Percentiles rank a stretch among this genome's conserved stretches.
Evolutionary conservation across 2,329 filamentous ascomycete genomes (phyloP).

Genomic region (Bipolaris bicolor): DNA sequence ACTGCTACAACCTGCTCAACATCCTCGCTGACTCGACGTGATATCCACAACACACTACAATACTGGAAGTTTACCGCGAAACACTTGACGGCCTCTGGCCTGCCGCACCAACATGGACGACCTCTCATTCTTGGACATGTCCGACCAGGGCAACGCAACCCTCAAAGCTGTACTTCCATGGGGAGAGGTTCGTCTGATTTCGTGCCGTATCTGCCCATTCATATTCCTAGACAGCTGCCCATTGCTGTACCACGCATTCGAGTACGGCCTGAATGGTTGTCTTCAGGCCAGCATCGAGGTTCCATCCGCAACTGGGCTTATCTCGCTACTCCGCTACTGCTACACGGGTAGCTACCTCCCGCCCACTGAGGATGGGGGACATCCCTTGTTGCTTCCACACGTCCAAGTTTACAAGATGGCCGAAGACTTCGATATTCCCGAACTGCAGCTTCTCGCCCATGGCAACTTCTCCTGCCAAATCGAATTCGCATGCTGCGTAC

Average conservation of each 20-base stretch:
- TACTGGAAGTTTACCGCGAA: too few relatives aligned
- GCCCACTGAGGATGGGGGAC: slow-evolving; percentile 24
- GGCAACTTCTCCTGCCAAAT: slow-evolving; percentile 49
- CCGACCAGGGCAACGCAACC: slow-evolving; percentile 30
- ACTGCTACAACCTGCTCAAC: slow-evolving; percentile 13
- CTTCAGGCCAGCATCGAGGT: slow-evolving; percentile 49
- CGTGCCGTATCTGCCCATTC: slow-evolving; percentile 37
- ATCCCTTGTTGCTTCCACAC: slow-evolving; percentile 48
- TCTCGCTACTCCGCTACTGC: slow-evolving; percentile 51
- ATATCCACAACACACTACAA: background rate
- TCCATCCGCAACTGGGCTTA: slow-evolving; percentile 38
- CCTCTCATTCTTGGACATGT: slow-evolving; percentile 30
- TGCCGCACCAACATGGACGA: slow-evolving; percentile 9
- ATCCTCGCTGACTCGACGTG: slow-evolving; percentile 1
- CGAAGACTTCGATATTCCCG: slow-evolving; percentile 49
- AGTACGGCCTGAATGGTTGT: slow-evolving; percentile 37
- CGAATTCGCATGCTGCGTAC: slow-evolving; percentile 48
- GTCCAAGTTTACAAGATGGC: slow-evolving; percentile 51
- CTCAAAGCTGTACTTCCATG: slow-evolving; percentile 42
- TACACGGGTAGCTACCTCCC: slow-evolving; percentile 51
- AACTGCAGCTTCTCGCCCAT: slow-evolving; percentile 49
- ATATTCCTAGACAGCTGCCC: slow-evolving; percentile 47
- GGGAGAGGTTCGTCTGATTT: slow-evolving; percentile 42
- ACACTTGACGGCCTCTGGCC: background rate
- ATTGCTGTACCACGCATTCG: slow-evolving; percentile 51